Base-by-base conservation (phyloP, 164 flowering plant species). In the Dillenia turbinata region DNA sequence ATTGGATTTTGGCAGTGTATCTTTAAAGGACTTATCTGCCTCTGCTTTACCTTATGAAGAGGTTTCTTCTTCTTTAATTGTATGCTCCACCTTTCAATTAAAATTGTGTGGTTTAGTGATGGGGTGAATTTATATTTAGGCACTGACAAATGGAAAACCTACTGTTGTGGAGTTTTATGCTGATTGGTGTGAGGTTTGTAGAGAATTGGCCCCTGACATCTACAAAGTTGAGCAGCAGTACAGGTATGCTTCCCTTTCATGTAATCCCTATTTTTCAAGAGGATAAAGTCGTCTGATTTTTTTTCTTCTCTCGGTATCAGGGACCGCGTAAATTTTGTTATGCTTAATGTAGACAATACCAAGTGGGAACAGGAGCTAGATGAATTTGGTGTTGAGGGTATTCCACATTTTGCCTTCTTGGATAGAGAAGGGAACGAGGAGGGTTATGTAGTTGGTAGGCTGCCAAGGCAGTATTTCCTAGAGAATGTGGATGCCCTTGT, bases 321-420 rank as follows among this genome's bases (percentile, higher is more conserved):
- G 88, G 93, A 81, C 61, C 84, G 78, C 9, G 98, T 94, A 56
- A 94, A 94, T 68, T 94, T 90, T 62, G 98, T 90, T 24, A 89
- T 94, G 98, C 64, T 94, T 68, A 94, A 94, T 73, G 98, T 94
- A 9, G 98, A 94, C 77, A 94, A 94, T 86, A 94, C 98, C 52
- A 94, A 84, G 70, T 94, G 98, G 98, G 98, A 94, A 70, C 98
- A 94, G 64, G 98, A 94, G 78, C 84, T 94, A 8, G 96, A 94
- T 63, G 98, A 94, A 69, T 90, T 94, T 75, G 98, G 98, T 8
- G 98, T 94, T 26, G 98, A 94, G 80, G 98, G 98, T 9, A 94
- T 94, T 51, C 98, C 98, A 15, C 97, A 94, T 80, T 94, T 94
- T 81, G 90, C 97, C 9, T 94, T 94, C 78, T 71, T 94, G 62